Evolutionary conservation across 2,329 filamentous ascomycete species (phyloP), one percentile per base, ranked within the genome.

Genomic region (Aspergillus melleus): DNA sequence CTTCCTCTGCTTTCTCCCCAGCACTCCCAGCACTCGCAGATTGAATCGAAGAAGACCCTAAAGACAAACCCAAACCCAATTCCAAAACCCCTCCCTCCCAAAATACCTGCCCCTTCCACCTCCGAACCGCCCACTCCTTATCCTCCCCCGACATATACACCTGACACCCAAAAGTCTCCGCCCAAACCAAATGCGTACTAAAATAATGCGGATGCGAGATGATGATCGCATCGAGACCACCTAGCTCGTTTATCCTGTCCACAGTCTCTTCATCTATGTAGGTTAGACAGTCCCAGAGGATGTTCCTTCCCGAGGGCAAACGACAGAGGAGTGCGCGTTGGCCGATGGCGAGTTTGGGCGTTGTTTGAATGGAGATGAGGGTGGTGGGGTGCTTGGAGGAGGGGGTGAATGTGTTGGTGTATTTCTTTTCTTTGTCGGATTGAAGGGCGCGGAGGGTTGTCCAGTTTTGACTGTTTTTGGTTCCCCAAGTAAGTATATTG

Each of bases 191-290:
- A 72, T 92, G 88, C 3, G 90, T 90, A 14, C 87, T 87, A 76
- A 91, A 95, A 76, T 90, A 96, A 72, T 96, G 91, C 55, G 91
- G 91, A 75, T 96, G 90, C 11, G 84, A 88, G 63, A 93, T 91
- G 65, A 87, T 86, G 50, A 95, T 92, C 0, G 88, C 90, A 36
- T 79, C 78, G 12, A 96, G 70, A 0, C 89, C 90, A 49, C 90
- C 90, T 6, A 87, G 79, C 0, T 70, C 71, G 6, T 83, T 80
- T 66, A 94, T 85, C 58, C 74, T 72, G 0, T 46, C 1, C 0
- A 90, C 74, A 0, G 90, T 93, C 3, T 81, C 81, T 1, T 82
- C 75, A 70, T 93, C 89, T 3, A 95, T 77, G 64, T 87, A 85
- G 0, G 90, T 83, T 58, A 95, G 79, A 62, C 89, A 87, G 74